These are phyloP conservation scores for Agroathelia rolfsii DNA, from an alignment of 1,284 basidiomycete species.

Conservation along the genomic window DNA sequence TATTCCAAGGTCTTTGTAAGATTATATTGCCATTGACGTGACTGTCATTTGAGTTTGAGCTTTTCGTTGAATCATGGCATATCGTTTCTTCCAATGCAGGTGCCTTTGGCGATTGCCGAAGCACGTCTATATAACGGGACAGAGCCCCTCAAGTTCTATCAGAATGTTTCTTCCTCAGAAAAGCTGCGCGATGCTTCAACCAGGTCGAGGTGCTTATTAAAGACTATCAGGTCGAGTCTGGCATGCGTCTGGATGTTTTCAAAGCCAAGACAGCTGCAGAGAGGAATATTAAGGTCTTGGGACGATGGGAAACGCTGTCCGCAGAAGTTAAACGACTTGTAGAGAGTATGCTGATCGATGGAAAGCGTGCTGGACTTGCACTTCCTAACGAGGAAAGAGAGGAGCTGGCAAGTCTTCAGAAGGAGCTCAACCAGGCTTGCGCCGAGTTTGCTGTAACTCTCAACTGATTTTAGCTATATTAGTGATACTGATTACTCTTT, in stretches of 20 bases:
- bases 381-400: conserved; percentile 54
- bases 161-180: conserved; percentile 66
- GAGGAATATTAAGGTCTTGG: conserved; percentile 51
- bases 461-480: not conserved
- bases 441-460: conserved; percentile 60
- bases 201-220: conserved; percentile 59
- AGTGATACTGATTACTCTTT: not conserved
- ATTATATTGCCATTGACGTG: conserved; percentile 42
- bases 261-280: conserved; percentile 59
- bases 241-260: conserved; percentile 73
- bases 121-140: conserved; percentile 37
- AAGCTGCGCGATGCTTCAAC: conserved; percentile 64
- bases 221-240: conserved; percentile 58
- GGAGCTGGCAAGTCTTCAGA: conserved; percentile 48
- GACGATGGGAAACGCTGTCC: conserved; percentile 47
- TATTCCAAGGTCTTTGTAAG: too few species aligned
- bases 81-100: conserved; percentile 28
- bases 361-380: conserved; percentile 66
- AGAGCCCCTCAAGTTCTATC: conserved; percentile 66
- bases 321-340: conserved; percentile 61
- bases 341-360: conserved; percentile 70
- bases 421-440: conserved; percentile 60
- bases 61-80: too few species aligned
- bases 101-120: conserved; percentile 49
- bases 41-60: too few species aligned